phyloP scores from a whole-genome alignment of 1,139 yeast species.

The Pichia terricola region DNA sequence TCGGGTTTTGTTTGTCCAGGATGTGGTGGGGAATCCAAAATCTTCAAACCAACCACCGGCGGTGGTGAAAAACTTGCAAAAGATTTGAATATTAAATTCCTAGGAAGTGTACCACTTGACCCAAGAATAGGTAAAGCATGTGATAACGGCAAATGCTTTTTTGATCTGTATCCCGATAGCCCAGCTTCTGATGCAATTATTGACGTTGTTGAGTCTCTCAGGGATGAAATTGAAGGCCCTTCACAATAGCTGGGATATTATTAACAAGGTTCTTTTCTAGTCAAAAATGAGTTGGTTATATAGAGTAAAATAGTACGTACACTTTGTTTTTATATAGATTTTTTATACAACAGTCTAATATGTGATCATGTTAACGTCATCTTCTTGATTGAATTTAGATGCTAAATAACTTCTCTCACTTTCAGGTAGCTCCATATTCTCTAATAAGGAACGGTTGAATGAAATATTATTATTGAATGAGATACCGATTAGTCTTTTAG shows the following conservation, averaged over 20 bases:
- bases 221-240: conserved; percentile 28
- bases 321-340: too few species aligned
- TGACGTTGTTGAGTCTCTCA: conserved; percentile 63
- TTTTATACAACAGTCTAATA: not conserved
- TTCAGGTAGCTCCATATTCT: conserved; percentile 31
- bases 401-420: conserved; percentile 36
- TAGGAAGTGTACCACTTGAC: conserved; percentile 92
- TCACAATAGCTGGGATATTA: not conserved
- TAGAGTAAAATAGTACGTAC: too few species aligned
- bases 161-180: conserved; percentile 79
- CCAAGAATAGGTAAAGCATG: conserved; percentile 89
- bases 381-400: conserved; percentile 10
- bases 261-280: not conserved
- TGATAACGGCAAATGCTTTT: conserved; percentile 80
- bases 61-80: conserved; percentile 83
- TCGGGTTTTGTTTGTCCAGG: conserved; percentile 96
- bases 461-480: conserved; percentile 16
- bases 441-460: conserved; percentile 12
- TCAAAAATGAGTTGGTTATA: too few species aligned
- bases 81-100: conserved; percentile 65
- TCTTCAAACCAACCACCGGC: conserved; percentile 93
- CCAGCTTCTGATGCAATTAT: conserved; percentile 87
- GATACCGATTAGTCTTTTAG: conserved; percentile 35
- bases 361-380: conserved; percentile 1
- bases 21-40: conserved; percentile 83